A percentile compares a stretch with the other conserved stretches of the same genome.
Evolutionary conservation across 164 flowering plant genomes (phyloP).

Genomic region (Liquidambar formosana): DNA sequence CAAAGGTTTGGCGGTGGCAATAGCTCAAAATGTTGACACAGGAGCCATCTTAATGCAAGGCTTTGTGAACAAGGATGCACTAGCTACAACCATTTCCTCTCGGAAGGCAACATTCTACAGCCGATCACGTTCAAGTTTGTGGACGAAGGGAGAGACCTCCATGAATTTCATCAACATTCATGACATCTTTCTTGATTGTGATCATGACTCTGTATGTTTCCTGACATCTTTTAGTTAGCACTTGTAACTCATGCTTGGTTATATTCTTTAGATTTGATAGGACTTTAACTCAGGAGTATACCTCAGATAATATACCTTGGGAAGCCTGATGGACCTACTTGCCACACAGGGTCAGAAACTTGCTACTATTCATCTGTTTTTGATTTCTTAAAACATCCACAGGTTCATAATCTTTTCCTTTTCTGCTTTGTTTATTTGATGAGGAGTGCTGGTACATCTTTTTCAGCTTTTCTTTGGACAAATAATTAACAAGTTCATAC

Average conservation of each 20-base stretch:
- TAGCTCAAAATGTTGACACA: conserved; percentile 91
- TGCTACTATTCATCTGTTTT: conserved; percentile 74
- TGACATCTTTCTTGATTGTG: conserved; percentile 89
- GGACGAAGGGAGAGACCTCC: conserved; percentile 97
- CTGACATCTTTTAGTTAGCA: not conserved
- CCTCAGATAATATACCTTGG: conserved; percentile 89
- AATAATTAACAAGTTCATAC: not conserved
- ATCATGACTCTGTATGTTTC: conserved; percentile 82
- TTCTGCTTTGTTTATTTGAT: not conserved
- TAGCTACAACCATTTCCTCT: conserved; percentile 65
- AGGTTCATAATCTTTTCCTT: conserved; percentile 37
- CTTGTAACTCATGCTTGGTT: not conserved
- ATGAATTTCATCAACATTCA: conserved; percentile 79
- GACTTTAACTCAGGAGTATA: not conserved
- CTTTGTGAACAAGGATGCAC: conserved; percentile 84
- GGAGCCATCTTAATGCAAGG: conserved; percentile 99
- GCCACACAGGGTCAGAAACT: conserved; percentile 93
- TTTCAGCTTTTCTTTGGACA: not conserved
- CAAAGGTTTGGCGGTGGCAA: conserved; percentile 96
- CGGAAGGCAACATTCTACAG: conserved; percentile 91
- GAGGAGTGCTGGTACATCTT: not conserved
- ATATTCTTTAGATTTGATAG: not conserved
- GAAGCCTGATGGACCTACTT: conserved; percentile 94
- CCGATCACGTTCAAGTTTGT: conserved; percentile 73
- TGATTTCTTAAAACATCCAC: conserved; percentile 36